Evolutionary conservation across 257 asterid genomes (phyloP).

Genomic region (Petunia axillaris): DNA sequence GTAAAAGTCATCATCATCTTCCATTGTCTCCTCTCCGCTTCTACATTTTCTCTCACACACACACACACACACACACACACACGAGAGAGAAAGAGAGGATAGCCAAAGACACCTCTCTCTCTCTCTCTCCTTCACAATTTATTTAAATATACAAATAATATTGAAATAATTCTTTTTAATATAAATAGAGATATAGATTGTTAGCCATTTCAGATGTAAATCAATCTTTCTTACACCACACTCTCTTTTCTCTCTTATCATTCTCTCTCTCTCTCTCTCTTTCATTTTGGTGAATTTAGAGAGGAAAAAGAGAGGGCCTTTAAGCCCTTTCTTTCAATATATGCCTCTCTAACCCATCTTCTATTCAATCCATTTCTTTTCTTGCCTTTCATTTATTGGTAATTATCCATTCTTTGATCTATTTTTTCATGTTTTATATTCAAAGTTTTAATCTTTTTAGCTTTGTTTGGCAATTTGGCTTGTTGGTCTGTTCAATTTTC

Average conservation of each 20-base stretch:
- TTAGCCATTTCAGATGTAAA: slow-evolving; percentile 29
- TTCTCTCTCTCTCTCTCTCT: background rate
- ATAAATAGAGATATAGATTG: background rate
- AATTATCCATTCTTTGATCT: slow-evolving; percentile 37
- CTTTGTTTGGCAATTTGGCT: slow-evolving; percentile 31
- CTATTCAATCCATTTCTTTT: slow-evolving; percentile 49
- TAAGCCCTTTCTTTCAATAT: slow-evolving; percentile 66
- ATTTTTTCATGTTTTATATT: slow-evolving; percentile 34
- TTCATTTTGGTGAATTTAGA: slow-evolving; percentile 16
- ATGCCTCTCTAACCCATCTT: slow-evolving; percentile 84
- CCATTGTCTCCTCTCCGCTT: slow-evolving; percentile 21
- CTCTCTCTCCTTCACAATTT: background rate
- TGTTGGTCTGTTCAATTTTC: too few relatives aligned
- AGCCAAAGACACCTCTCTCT: slow-evolving; percentile 10
- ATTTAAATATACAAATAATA: background rate
- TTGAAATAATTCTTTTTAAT: background rate
- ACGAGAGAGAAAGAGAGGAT: background rate
- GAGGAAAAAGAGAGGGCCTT: slow-evolving; percentile 60
- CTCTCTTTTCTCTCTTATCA: slow-evolving; percentile 21
- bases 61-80: too few relatives aligned
- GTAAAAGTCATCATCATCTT: slow-evolving; percentile 18
- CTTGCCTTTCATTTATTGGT: slow-evolving; percentile 53
- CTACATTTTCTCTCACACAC: slow-evolving; percentile 1
- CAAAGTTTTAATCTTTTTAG: slow-evolving; percentile 1
- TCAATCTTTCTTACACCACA: slow-evolving; percentile 28